Base-by-base conservation (phyloP, 116 monocot genomes). In the Phalaenopsis hybrid region DNA sequence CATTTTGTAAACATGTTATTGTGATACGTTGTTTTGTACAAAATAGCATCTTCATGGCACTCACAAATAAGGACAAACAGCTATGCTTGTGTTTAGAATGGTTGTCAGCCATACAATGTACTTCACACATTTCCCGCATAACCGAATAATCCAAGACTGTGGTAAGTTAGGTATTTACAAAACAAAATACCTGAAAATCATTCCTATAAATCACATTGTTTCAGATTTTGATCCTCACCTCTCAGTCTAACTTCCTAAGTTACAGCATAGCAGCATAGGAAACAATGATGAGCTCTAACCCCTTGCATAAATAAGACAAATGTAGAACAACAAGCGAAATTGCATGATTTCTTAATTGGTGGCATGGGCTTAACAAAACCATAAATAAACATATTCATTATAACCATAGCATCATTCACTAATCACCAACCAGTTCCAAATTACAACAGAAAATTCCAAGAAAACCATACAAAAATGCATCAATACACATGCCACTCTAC, bases 151-250 rank as follows among this genome's bases (percentile, higher is more conserved):
- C 50, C 50, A 8, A 50, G 8, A 50, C 11, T 52, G 52, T 52
- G 52, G 13, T 52, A 52, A 13, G 13, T 15, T 52, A 52, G 52
- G 52, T 15, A 0, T 52, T 11, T 52, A 13, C 13, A 52, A 52
- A 52, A 52, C 52, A 52, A 52, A 52, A 52, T 37, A 70, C 9
- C 34, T 70, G 70, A 70, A 70, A 70, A 70, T 12, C 70, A 70
- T 34, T 70, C 13, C 34, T 31, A 70, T 70, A 37, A 70, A 37
- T 33, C 34, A 34, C 70, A 70, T 70, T 34, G 70, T 70, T 70
- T 70, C 70, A 34, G 37, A 18, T 70, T 33, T 63, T 10, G 12
- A 70, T 70, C 34, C 37, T 37, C 70, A 37, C 34, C 63, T 37
- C 1, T 34, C 37, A 12, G 70, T 70, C 70, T 70, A 31, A n/a